These are phyloP conservation scores for Metarhizium album DNA, from an alignment of 2,329 filamentous ascomycete genomes.

Conservation along the genomic window DNA sequence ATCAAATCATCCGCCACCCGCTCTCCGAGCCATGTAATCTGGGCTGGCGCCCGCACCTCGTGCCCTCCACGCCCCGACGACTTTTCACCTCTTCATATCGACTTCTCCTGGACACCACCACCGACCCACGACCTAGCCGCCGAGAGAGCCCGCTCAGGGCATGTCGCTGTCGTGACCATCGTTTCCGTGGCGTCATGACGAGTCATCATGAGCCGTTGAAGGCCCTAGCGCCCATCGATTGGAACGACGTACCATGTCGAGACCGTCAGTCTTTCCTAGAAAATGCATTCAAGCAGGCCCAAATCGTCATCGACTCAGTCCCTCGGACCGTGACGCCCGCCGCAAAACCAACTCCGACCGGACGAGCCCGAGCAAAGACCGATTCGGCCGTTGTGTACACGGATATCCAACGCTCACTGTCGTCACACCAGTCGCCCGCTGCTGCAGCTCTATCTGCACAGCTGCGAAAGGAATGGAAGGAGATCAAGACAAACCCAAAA, in stretches of 20 bases:
- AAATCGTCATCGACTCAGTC: conserved; percentile 66
- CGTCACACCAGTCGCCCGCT: conserved; percentile 28
- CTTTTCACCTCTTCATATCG: too few relatives aligned
- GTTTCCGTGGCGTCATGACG: conserved; percentile 30
- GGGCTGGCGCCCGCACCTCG: too few relatives aligned
- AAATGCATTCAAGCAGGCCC: conserved; percentile 53
- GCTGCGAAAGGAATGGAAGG: conserved; percentile 81
- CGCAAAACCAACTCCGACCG: conserved; percentile 28
- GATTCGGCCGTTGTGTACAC: conserved; percentile 40
- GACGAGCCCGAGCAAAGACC: conserved; percentile 43
- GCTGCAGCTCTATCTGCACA: conserved; percentile 27
- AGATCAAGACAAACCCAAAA: conserved; percentile 58
- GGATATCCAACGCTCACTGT: conserved; percentile 38
- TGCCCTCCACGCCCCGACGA: too few relatives aligned
- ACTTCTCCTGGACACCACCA: neutral
- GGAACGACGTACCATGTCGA: conserved; percentile 34
- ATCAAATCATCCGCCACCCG: too few relatives aligned
- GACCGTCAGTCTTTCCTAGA: conserved; percentile 43
- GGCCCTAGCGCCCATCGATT: conserved; percentile 44
- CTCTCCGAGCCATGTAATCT: too few relatives aligned
- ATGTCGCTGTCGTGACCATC: neutral
- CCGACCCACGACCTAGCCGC: too few relatives aligned
- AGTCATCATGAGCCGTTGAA: conserved; percentile 48
- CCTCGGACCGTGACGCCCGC: conserved; percentile 36
- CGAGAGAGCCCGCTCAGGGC: neutral